Base-by-base conservation (phyloP, 768 basidiomycete species). In the Macrocybe gigantea region DNA sequence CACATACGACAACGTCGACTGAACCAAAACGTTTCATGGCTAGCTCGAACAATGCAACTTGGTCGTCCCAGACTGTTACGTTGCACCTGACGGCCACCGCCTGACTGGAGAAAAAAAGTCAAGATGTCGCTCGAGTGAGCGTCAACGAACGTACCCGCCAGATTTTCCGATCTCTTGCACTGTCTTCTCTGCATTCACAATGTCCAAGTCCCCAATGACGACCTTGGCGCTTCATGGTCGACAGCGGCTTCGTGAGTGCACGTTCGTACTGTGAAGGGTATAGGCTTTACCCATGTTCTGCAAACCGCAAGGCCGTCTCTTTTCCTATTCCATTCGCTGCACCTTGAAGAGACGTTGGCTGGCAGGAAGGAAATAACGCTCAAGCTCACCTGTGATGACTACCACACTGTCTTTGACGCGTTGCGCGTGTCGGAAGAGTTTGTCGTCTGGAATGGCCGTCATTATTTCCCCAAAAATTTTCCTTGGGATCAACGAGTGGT, bases 261-360 rank as follows among this genome's bases (percentile, higher is more conserved):
- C 38, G 33, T n/a, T 8, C 7, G 6, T 12, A 14, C n/a, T 31
- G 11, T 11, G 11, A 41, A 45, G 5, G 39, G 48, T 13, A 11
- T 10, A 33, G 42, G 3, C 57, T 68, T 41, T 45, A 78, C 79
- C 78, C 78, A 49, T 75, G 60, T 38, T 62, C 66, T n/a, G 74
- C 78, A 56, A 79, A 78, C n/a, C 63, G 65, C 6, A 74, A 53
- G 4, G 79, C 79, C 2, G 73, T 60, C 50, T 77, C 73, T 58
- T 64, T 72, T 41, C 78, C 79, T 48, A 82, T 78, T 2, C 79
- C 79, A 58, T 73, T 73, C 5, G 70, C 74, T 42, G 71, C 75
- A 49, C 76, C 75, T 78, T 44, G 6, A 39, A 49, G 22, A 32
- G 34, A 40, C 13, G 43, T 45, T 10, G 39, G 7, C 1, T 48